Conservation (phyloP, 2,329 filamentous ascomycete genomes). For the Biscogniauxia marginata region DNA sequence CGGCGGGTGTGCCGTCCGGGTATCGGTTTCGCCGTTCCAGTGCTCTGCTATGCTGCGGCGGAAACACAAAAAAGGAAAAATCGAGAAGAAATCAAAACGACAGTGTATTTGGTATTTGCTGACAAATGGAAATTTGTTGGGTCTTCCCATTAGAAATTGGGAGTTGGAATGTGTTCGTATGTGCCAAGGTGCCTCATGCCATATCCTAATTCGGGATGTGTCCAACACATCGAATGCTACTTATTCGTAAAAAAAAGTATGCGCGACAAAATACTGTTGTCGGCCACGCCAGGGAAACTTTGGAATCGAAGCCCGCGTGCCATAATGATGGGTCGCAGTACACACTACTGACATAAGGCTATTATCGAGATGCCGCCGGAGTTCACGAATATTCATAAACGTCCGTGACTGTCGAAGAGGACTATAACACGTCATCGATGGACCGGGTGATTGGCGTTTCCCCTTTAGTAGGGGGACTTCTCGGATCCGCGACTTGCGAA, state of each 20-base stretch:
- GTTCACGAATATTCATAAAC: not conserved
- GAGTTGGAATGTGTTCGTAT: slow-evolving; percentile 2
- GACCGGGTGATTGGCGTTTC: slow-evolving; percentile 74
- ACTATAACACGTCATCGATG: slow-evolving; percentile 73
- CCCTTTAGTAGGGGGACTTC: slow-evolving; percentile 72
- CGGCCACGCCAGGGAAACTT: not conserved
- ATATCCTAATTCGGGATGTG: not conserved
- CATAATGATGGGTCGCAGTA: not conserved
- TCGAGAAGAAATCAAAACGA: slow-evolving; percentile 16
- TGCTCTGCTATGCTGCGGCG: slow-evolving; percentile 22
- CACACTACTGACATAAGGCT: not conserved
- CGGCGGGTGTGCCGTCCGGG: slow-evolving; percentile 25
- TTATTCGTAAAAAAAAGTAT: not conserved
- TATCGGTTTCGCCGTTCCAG: slow-evolving; percentile 28
- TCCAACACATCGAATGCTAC: not conserved
- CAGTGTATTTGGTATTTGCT: slow-evolving; percentile 9
- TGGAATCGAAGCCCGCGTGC: not conserved
- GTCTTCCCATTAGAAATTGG: not conserved
- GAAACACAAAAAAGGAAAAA: slow-evolving; percentile 21
- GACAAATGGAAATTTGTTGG: slow-evolving; percentile 15
- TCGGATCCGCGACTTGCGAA: slow-evolving; percentile 58
- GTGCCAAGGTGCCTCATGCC: not conserved
- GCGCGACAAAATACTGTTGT: not conserved
- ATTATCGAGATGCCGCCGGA: not conserved
- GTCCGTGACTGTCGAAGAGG: not conserved